Evolutionary conservation across 148 eudicot species (phyloP).

Genomic region (Tetragonia tetragonoides): DNA sequence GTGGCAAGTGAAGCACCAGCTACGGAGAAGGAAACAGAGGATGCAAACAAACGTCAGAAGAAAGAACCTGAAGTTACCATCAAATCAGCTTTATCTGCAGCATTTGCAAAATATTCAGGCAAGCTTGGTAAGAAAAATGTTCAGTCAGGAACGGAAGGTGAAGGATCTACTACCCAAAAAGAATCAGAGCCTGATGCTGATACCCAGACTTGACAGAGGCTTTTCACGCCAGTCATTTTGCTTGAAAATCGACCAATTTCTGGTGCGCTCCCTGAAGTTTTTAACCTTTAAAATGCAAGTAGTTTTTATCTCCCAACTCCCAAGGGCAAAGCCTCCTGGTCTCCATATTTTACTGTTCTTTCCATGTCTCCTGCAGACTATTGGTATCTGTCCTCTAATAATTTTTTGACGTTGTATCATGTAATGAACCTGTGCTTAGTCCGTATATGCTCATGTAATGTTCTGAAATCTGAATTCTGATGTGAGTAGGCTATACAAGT

Average conservation of each 20-base stretch:
- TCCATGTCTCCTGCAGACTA: slow-evolving; percentile 2
- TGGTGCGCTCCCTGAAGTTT: not conserved
- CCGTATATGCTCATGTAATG: not conserved
- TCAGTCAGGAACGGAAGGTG: slow-evolving; percentile 25
- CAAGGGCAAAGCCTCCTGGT: not conserved
- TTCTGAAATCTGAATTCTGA: not conserved
- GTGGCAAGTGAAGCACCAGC: slow-evolving; percentile 33
- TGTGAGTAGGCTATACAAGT: not conserved
- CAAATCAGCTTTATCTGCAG: slow-evolving; percentile 73
- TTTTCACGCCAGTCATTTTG: not conserved
- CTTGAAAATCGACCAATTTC: not conserved
- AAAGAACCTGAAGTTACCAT: slow-evolving; percentile 53
- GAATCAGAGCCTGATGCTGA: slow-evolving; percentile 21
- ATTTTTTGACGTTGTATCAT: not conserved
- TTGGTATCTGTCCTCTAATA: not conserved
- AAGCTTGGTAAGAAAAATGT: slow-evolving; percentile 43
- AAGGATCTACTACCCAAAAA: slow-evolving; percentile 25
- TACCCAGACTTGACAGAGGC: slow-evolving; percentile 13
- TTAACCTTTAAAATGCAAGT: too few species aligned
- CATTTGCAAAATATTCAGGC: slow-evolving; percentile 60
- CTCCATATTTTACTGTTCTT: not conserved
- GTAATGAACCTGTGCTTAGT: not conserved
- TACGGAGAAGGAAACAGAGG: slow-evolving; percentile 38
- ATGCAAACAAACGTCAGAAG: slow-evolving; percentile 48
- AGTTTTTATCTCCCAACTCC: not conserved